A percentile compares a stretch with the other conserved stretches of the same genome.
These are phyloP conservation scores for Apiospora hydei DNA, from an alignment of 2,329 filamentous ascomycete genomes.

Conservation along the genomic window DNA sequence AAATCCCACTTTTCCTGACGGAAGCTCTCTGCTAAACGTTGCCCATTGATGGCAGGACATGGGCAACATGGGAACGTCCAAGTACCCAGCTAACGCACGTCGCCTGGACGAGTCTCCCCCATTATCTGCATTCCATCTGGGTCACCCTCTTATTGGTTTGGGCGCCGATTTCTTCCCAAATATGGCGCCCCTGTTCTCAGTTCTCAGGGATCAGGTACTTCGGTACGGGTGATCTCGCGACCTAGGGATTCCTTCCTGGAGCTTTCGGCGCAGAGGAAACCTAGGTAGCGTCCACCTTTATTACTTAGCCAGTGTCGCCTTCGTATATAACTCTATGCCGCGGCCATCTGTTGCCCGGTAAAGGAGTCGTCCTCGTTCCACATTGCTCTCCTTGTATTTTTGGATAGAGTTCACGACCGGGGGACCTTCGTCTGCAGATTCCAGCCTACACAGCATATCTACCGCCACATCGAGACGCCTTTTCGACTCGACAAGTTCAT, in stretches of 20 bases:
- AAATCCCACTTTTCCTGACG: conserved; percentile 22
- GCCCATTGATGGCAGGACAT: background rate
- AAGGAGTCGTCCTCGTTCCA: background rate
- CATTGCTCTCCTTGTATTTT: background rate
- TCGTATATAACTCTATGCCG: conserved; percentile 17
- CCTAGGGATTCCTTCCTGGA: background rate
- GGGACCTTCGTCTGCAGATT: conserved; percentile 6
- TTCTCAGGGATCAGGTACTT: conserved; percentile 15
- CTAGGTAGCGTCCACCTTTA: conserved; percentile 16
- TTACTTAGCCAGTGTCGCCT: background rate
- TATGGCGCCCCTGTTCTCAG: conserved; percentile 23
- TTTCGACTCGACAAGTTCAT: conserved; percentile 1
- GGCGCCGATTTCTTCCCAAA: conserved; percentile 26
- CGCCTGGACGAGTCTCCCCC: conserved; percentile 15
- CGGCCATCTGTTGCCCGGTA: background rate
- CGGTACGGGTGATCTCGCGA: conserved; percentile 6
- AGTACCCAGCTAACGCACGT: conserved; percentile 23
- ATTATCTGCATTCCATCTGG: conserved; percentile 18
- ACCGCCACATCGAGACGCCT: background rate
- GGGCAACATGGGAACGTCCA: conserved; percentile 2
- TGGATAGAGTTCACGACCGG: conserved; percentile 16
- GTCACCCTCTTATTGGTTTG: conserved; percentile 26
- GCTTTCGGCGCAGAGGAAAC: conserved; percentile 6
- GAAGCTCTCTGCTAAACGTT: conserved; percentile 22
- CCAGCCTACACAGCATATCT: background rate